Percentiles rank a stretch among this genome's conserved stretches.
Conservation (phyloP, 2,329 filamentous ascomycete genomes). For the Clarireedia hainanense region DNA sequence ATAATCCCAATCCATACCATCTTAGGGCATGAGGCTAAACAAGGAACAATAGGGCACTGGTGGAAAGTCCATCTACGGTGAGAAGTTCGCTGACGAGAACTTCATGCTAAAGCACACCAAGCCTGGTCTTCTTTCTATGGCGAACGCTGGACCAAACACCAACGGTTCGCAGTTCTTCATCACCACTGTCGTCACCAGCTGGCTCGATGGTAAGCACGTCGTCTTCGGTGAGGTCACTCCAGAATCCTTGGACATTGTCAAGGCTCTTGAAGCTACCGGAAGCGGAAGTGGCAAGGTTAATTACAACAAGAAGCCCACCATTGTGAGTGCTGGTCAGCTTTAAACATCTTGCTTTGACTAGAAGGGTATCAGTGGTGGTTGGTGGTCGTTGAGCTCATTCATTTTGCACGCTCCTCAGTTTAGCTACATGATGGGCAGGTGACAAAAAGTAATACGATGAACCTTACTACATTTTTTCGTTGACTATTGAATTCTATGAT, state of each 20-base stretch:
- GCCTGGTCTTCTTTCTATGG: conserved; percentile 84
- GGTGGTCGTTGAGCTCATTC: conserved; percentile 12
- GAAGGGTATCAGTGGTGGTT: conserved; percentile 29
- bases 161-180: conserved; percentile 99
- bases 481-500: too few species aligned
- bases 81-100: conserved; percentile 94
- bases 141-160: conserved; percentile 92
- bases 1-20: conserved; percentile 12
- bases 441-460: conserved; percentile 9
- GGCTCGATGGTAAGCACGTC: conserved; percentile 93
- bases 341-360: conserved; percentile 16
- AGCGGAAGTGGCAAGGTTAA: conserved; percentile 46
- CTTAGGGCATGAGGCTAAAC: conserved; percentile 49
- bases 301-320: conserved; percentile 50
- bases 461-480: conserved; percentile 8
- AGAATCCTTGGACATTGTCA: conserved; percentile 43
- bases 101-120: conserved; percentile 66
- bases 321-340: conserved; percentile 42
- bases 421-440: conserved; percentile 7
- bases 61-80: conserved; percentile 90
- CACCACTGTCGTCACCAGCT: conserved; percentile 89
- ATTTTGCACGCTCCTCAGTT: conserved; percentile 1
- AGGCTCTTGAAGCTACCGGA: conserved; percentile 54
- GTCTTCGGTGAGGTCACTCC: conserved; percentile 70
- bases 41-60: conserved; percentile 56